phyloP scores from a whole-genome alignment of 768 basidiomycete genomes.

The Lactifluus volemus region DNA sequence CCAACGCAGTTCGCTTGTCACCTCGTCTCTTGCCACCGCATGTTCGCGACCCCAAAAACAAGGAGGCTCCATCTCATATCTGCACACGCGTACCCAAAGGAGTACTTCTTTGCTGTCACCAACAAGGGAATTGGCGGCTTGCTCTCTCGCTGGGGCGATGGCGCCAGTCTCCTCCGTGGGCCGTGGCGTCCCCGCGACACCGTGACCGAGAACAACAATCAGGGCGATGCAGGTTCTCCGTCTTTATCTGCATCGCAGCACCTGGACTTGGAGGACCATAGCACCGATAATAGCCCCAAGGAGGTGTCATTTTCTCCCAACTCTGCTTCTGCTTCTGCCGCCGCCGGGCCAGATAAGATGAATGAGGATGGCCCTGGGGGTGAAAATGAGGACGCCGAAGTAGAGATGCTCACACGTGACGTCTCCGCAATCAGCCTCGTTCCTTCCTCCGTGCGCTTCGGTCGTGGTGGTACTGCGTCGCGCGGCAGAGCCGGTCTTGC shows the following conservation, averaged over 20 bases:
- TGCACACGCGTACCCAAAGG: conserved; percentile 75
- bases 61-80: conserved; percentile 77
- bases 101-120: conserved; percentile 87
- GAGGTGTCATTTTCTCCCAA: not conserved
- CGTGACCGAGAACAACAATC: conserved; percentile 17
- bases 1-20: conserved; percentile 69
- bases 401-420: conserved; percentile 44
- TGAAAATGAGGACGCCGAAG: conserved; percentile 19
- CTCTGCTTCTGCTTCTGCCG: not conserved
- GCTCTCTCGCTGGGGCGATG: conserved; percentile 73
- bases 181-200: conserved; percentile 52
- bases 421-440: conserved; percentile 48
- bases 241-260: conserved; percentile 36
- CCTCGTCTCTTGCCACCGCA: conserved; percentile 45
- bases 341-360: not conserved
- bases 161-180: conserved; percentile 67
- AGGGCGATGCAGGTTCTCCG: not conserved
- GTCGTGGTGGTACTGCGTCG: conserved; percentile 47
- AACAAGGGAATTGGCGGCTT: conserved; percentile 85
- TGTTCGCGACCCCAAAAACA: conserved; percentile 64
- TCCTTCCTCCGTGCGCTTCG: conserved; percentile 63
- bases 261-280: conserved; percentile 22
- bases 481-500: conserved; percentile 37
- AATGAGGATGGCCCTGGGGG: not conserved
- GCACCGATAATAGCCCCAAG: conserved; percentile 17